phyloP scores from a whole-genome alignment of 2,329 filamentous ascomycete species.

The Davidsoniella neocaledoniae region DNA sequence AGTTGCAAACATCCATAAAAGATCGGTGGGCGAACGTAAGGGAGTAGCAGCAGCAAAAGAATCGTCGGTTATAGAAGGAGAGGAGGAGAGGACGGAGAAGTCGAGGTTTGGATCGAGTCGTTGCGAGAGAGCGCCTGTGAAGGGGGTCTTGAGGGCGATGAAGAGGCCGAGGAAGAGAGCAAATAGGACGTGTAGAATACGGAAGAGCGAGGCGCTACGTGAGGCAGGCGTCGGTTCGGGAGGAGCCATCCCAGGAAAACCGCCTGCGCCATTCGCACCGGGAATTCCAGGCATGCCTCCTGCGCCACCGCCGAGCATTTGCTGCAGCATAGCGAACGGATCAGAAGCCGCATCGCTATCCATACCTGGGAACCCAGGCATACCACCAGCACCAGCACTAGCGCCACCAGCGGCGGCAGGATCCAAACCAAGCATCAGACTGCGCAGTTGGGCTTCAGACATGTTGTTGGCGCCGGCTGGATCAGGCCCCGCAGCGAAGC shows the following conservation, averaged over 20 bases:
- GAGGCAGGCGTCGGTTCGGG: conserved; percentile 20
- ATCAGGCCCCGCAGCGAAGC: conserved; percentile 15
- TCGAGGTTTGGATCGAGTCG: conserved; percentile 26
- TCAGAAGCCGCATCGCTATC: conserved; percentile 14
- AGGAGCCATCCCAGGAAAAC: conserved; percentile 20
- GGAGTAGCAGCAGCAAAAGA: neutral
- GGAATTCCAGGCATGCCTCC: conserved; percentile 11
- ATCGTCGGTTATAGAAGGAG: conserved; percentile 17
- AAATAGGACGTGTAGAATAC: conserved; percentile 55
- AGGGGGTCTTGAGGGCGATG: conserved; percentile 49
- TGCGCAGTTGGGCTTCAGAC: conserved; percentile 43
- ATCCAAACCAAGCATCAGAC: conserved; percentile 46
- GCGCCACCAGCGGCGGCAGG: conserved; percentile 16
- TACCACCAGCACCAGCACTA: conserved; percentile 1
- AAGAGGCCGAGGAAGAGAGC: conserved; percentile 54
- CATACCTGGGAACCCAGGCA: conserved; percentile 16
- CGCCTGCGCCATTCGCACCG: conserved; percentile 15
- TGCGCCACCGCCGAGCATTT: conserved; percentile 41
- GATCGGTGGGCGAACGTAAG: conserved; percentile 22
- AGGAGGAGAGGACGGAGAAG: conserved; percentile 15
- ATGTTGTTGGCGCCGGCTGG: conserved; percentile 20
- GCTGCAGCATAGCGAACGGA: conserved; percentile 47
- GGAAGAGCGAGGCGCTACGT: conserved; percentile 39
- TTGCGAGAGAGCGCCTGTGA: conserved; percentile 47
- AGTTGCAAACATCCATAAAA: conserved; percentile 69